These are phyloP conservation scores for Vitis rotundifolia DNA, from an alignment of 164 flowering plant genomes.

Conservation along the genomic window DNA sequence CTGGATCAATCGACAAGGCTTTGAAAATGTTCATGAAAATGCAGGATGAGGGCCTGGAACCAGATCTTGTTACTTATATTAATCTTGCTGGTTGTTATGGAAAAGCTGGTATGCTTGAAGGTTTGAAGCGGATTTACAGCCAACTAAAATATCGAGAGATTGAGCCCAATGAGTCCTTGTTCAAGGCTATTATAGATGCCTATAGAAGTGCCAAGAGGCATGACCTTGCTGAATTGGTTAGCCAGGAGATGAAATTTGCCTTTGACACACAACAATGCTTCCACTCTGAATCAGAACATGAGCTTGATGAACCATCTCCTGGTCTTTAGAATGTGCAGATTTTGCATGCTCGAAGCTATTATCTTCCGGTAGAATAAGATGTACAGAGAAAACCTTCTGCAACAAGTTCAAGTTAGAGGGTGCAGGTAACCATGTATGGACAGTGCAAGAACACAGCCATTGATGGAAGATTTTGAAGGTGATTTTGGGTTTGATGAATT, in stretches of 20 bases:
- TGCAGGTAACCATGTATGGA: too few relatives aligned
- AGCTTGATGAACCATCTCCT: constrained; percentile 7
- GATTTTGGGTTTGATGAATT: too few relatives aligned
- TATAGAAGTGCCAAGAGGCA: constrained; percentile 47
- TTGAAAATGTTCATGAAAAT: constrained; percentile 72
- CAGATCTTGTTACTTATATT: constrained; percentile 70
- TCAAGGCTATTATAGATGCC: constrained; percentile 64
- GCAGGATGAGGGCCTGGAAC: constrained; percentile 74
- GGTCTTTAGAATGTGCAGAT: not conserved
- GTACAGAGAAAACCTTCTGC: not conserved
- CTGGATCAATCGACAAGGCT: constrained; percentile 64
- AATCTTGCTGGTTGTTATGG: constrained; percentile 74
- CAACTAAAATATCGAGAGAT: constrained; percentile 61
- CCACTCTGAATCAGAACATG: constrained; percentile 36
- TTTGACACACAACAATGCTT: constrained; percentile 24
- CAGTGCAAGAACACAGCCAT: too few relatives aligned
- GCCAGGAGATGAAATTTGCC: constrained; percentile 58
- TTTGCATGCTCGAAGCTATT: not conserved
- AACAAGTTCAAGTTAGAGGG: too few relatives aligned
- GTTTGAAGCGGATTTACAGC: constrained; percentile 69
- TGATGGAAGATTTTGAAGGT: too few relatives aligned
- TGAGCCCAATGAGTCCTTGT: constrained; percentile 61
- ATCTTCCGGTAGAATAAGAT: not conserved
- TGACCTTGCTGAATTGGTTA: constrained; percentile 67
- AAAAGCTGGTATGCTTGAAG: constrained; percentile 82